Evolutionary conservation across 495 filamentous ascomycete genomes (phyloP), one percentile per base, ranked within the genome.

Genomic region (Tuber aestivum): DNA sequence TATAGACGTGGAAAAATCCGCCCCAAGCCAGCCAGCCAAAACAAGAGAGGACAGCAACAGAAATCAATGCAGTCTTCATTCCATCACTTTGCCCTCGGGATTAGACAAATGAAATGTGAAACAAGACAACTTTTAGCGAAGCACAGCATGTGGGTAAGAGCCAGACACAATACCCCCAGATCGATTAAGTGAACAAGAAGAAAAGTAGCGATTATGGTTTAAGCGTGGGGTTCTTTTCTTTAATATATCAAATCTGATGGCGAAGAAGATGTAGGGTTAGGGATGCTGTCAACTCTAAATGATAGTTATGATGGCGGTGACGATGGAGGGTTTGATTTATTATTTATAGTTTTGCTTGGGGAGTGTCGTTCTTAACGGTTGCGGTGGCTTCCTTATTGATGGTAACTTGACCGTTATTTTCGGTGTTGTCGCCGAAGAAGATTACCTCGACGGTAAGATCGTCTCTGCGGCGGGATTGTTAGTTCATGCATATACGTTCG

Each of bases 371-470:
- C 40, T 85, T 85, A 7, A 77, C 83, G 6, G 87, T 82, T 44
- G 92, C 93, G 73, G 90, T 96, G 4, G 95, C 95, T 81, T 97
- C 95, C 79, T 90, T 85, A 85, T 97, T 98, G 45, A 95, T 83
- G 7, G 91, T 87, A 6, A 99, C 90, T 73, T 91, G 90, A 35
- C 94, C 93, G 10, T 85, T 90, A 76, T 87, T 89, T 75, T 92
- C 89, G n/a, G 84, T 80, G 37, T 91, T 89, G 68, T 97, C 88
- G 56, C 95, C 95, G 81, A 99, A 99, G 88, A 99, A 99, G 83
- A 99, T 96, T 65, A 99, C 95, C 85, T 99, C 94, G 40, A 99
- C 96, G 0, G 95, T 99, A 69, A 99, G 86, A 84, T 99, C 95
- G 83, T 99, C 95, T 74, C 93, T 93, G 78, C 69, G 14, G 65